phyloP scores from a whole-genome alignment of 1,139 yeast genomes.

The Debaryomyces subglobosus region DNA sequence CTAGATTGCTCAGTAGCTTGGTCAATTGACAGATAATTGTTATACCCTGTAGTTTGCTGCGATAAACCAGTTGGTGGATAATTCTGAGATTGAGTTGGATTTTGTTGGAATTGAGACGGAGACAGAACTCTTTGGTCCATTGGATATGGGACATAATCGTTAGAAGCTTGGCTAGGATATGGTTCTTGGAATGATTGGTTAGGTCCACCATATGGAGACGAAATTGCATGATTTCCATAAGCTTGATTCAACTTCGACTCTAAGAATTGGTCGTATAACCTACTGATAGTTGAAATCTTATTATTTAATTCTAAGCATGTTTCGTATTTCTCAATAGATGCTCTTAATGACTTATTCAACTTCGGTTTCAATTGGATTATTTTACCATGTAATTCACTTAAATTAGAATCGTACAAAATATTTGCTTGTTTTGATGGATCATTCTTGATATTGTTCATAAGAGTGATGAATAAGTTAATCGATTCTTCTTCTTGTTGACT shows the following conservation, averaged over 20 bases:
- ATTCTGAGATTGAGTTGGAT: background rate
- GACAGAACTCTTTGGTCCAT: constrained; percentile 3
- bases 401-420: constrained; percentile 59
- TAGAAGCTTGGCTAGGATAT: background rate
- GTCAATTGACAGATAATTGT: background rate
- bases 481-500: constrained; percentile 67
- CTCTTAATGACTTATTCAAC: constrained; percentile 64
- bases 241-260: constrained; percentile 65
- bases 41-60: constrained; percentile 3
- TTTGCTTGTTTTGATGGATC: constrained; percentile 53
- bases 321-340: constrained; percentile 69
- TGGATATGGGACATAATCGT: constrained; percentile 3
- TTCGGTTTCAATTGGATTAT: constrained; percentile 75
- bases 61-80: constrained; percentile 1
- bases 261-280: constrained; percentile 76
- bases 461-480: constrained; percentile 67
- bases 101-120: background rate
- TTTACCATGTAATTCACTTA: constrained; percentile 66
- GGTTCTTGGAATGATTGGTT: background rate
- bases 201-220: background rate
- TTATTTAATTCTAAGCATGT: constrained; percentile 75
- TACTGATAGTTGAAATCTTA: constrained; percentile 76
- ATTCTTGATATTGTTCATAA: constrained; percentile 57
- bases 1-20: background rate
- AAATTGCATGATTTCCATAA: constrained; percentile 38